Conservation (phyloP, 23 red algal species). For the Gracilaria caudata region DNA sequence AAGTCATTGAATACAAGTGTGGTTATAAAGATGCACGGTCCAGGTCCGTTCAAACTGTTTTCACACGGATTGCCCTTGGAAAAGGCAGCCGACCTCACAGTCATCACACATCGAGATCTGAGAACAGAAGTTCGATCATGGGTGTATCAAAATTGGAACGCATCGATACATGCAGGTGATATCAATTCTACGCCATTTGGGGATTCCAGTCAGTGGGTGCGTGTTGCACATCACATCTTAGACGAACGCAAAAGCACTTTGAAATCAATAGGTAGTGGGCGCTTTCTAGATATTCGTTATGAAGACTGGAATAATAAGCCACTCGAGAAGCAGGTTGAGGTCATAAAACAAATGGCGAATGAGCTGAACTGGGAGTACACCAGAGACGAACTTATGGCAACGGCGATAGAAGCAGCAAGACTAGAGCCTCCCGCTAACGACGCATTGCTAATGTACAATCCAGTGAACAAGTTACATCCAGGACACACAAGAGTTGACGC, state of each 20-base stretch:
- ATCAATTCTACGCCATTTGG: constrained; percentile 32
- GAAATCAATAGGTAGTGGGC: constrained; percentile 44
- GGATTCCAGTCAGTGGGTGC: constrained; percentile 49
- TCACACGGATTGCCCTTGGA: constrained; percentile 29
- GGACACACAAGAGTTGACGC: constrained; percentile 52
- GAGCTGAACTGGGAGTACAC: constrained; percentile 37
- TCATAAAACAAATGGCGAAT: constrained; percentile 30
- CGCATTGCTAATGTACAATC: constrained; percentile 48
- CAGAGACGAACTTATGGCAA: constrained; percentile 22
- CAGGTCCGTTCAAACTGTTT: constrained; percentile 68
- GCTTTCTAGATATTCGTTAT: constrained; percentile 51
- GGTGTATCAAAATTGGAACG: constrained; percentile 63
- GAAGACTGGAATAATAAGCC: constrained; percentile 35
- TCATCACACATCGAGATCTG: constrained; percentile 47
- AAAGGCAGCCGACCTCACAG: constrained; percentile 37
- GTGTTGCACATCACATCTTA: constrained; percentile 49
- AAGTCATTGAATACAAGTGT: constrained; percentile 43
- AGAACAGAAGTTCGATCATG: constrained; percentile 53
- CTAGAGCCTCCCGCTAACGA: constrained; percentile 31
- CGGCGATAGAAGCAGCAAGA: constrained; percentile 51
- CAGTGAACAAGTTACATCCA: constrained; percentile 53
- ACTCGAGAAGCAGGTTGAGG: constrained; percentile 21
- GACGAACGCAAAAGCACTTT: constrained; percentile 37
- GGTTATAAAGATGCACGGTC: constrained; percentile 55
- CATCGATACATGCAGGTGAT: constrained; percentile 43